A percentile compares a stretch with the other conserved stretches of the same genome.
Conservation (phyloP, 305 asterid species). For the Fraxinus sp. region DNA sequence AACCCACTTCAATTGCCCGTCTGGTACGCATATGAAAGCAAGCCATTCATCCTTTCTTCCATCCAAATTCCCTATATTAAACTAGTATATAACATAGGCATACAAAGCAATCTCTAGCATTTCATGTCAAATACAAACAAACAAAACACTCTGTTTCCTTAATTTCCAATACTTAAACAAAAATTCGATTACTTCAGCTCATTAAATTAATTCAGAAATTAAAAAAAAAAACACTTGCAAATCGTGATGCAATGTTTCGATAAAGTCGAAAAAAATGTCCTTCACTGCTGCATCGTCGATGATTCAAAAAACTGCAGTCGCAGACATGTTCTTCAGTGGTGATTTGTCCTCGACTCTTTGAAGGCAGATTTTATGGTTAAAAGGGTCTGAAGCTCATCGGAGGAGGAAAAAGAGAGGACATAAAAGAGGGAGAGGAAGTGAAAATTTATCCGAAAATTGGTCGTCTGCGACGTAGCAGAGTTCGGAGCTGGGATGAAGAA, state of each 20-base stretch:
- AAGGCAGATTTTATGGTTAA: conserved; percentile 55
- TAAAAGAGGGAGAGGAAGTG: conserved; percentile 25
- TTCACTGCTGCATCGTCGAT: too few species aligned
- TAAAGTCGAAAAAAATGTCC: too few species aligned
- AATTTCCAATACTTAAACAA: conserved; percentile 20
- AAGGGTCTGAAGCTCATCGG: conserved; percentile 65
- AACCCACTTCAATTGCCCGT: conserved; percentile 5
- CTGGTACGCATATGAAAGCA: conserved; percentile 13
- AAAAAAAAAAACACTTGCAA: too few species aligned
- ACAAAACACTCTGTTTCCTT: conserved; percentile 29
- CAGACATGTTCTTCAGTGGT: too few species aligned
- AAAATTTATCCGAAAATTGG: conserved; percentile 19
- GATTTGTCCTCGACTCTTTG: conserved; percentile 30
- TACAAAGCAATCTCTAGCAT: not conserved
- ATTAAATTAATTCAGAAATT: not conserved
- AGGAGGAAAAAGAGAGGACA: conserved; percentile 40
- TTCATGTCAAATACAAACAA: conserved; percentile 22
- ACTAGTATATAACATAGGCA: not conserved
- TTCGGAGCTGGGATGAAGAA: too few species aligned
- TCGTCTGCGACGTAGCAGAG: conserved; percentile 35
- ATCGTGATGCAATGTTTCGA: too few species aligned
- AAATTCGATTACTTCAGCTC: not conserved
- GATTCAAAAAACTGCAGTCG: too few species aligned
- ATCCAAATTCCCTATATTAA: conserved; percentile 19
- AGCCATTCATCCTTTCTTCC: conserved; percentile 11